A percentile compares a stretch with the other conserved stretches of the same genome.
Conservation (phyloP, 352 stramenopile genomes). For the Pythium monospermum region DNA sequence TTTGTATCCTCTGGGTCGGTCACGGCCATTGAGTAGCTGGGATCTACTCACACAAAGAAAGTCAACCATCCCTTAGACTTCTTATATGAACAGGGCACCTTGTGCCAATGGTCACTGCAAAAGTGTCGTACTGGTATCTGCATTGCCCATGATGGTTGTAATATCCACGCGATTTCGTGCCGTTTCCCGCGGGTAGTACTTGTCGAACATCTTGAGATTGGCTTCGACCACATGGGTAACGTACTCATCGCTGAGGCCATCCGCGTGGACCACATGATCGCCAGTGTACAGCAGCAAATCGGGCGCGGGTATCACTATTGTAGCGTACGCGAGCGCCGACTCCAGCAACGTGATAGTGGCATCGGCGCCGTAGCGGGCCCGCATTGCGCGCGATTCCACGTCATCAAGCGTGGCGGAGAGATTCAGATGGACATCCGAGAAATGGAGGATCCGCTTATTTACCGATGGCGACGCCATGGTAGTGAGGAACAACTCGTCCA, state of each 20-base stretch:
- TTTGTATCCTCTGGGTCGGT: constrained; percentile 52
- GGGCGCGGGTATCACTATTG: constrained; percentile 42
- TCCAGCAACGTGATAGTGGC: constrained; percentile 54
- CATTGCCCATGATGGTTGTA: constrained; percentile 79
- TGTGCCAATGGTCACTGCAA: too few relatives aligned
- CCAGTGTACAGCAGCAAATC: constrained; percentile 81
- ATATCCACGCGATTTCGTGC: constrained; percentile 27
- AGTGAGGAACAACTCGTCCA: too few relatives aligned
- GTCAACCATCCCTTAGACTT: neutral
- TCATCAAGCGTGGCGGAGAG: constrained; percentile 39
- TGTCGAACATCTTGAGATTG: constrained; percentile 67
- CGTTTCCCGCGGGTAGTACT: constrained; percentile 50
- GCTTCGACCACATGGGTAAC: constrained; percentile 51
- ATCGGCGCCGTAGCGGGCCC: constrained; percentile 48
- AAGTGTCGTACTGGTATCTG: constrained; percentile 45
- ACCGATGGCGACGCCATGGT: too few relatives aligned
- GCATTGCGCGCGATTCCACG: constrained; percentile 29
- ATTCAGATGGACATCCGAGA: constrained; percentile 85
- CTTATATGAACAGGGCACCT: too few relatives aligned
- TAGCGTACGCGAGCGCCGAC: constrained; percentile 62
- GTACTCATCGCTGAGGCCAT: constrained; percentile 48
- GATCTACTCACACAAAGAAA: constrained; percentile 25
- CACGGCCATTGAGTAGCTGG: constrained; percentile 71
- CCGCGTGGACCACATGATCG: constrained; percentile 63
- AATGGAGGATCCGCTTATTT: constrained; percentile 61